Percentiles rank a stretch among this genome's conserved stretches.
These are phyloP conservation scores for Geosmithia morbida DNA, from an alignment of 2,329 filamentous ascomycete species.

Conservation along the genomic window DNA sequence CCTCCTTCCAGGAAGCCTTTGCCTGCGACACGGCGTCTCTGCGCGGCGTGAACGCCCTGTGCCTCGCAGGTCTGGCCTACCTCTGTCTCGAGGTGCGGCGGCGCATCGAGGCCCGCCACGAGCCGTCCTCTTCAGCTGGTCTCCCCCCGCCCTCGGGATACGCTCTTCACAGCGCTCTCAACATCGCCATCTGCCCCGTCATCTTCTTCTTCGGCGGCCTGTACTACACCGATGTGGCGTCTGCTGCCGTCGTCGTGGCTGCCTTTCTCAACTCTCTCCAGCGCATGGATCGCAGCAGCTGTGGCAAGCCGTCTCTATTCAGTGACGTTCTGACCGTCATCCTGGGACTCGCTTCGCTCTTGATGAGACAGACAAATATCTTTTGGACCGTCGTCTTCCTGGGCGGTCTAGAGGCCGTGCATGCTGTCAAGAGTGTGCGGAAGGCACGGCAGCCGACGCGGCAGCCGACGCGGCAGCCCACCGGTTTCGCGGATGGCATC, in stretches of 20 bases:
- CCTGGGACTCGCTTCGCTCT: constrained; percentile 51
- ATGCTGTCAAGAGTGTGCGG: constrained; percentile 30
- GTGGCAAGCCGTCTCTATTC: constrained; percentile 12
- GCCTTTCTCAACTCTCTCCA: constrained; percentile 46
- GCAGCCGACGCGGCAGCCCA: constrained; percentile 8
- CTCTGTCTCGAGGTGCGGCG: constrained; percentile 36
- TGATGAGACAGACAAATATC: constrained; percentile 88
- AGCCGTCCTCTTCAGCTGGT: constrained; percentile 7
- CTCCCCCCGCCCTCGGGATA: constrained; percentile 24
- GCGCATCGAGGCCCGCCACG: constrained; percentile 29
- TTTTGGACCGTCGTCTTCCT: constrained; percentile 84
- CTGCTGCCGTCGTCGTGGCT: constrained; percentile 59
- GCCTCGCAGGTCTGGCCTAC: constrained; percentile 22
- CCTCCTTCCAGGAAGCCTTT: constrained; percentile 4
- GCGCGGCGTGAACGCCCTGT: constrained; percentile 31
- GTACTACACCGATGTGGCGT: constrained; percentile 89
- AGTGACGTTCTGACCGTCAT: constrained; percentile 30
- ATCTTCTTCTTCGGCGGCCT: constrained; percentile 92
- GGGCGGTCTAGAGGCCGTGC: constrained; percentile 43
- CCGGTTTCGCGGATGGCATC: constrained; percentile 15
- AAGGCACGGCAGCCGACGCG: constrained; percentile 5
- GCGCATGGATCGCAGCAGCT: constrained; percentile 26
- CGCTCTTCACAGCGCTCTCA: constrained; percentile 51
- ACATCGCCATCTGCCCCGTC: constrained; percentile 73
- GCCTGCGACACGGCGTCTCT: constrained; percentile 20